Conservation (phyloP, 352 stramenopile species). For the Globisporangium heterothallicum region DNA sequence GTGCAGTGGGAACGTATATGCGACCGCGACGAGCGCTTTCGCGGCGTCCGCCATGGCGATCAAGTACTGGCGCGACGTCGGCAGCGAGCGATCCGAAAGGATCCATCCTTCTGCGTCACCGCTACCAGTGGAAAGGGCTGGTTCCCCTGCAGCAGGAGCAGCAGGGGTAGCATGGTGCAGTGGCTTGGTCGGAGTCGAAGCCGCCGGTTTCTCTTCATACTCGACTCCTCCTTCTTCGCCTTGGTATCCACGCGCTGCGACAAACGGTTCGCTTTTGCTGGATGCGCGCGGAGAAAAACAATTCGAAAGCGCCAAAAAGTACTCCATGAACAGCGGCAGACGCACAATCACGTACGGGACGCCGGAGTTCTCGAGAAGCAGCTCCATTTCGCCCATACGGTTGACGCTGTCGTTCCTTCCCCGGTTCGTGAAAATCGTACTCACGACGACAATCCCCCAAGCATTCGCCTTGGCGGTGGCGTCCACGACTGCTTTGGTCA, state of each 20-base stretch:
- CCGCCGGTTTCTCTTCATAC: no score
- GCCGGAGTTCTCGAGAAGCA: constrained; percentile 47
- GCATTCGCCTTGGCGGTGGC: constrained; percentile 41
- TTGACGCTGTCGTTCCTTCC: constrained; percentile 35
- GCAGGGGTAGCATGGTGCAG: not conserved
- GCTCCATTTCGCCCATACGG: constrained; percentile 59
- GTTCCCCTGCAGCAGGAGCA: constrained; percentile 4
- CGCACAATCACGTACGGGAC: constrained; percentile 58
- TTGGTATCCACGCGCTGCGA: no score
- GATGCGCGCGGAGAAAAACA: no score
- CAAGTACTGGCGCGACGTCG: constrained; percentile 35
- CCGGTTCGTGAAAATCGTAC: constrained; percentile 47
- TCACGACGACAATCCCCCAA: constrained; percentile 73
- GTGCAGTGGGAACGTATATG: constrained; percentile 57
- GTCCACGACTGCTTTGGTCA: constrained; percentile 47
- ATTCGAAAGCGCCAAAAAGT: constrained; percentile 50
- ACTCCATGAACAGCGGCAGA: constrained; percentile 76
- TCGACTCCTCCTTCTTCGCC: not conserved
- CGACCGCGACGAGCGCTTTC: constrained; percentile 38
- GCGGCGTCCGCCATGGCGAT: constrained; percentile 54
- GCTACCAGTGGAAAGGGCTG: no score
- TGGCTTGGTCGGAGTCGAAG: no score
- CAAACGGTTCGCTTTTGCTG: no score
- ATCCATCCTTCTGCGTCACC: constrained; percentile 20
- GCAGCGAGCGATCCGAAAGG: constrained; percentile 37